These are phyloP conservation scores for Marasmius sp. DNA, from an alignment of 1,284 basidiomycete genomes.

Conservation along the genomic window DNA sequence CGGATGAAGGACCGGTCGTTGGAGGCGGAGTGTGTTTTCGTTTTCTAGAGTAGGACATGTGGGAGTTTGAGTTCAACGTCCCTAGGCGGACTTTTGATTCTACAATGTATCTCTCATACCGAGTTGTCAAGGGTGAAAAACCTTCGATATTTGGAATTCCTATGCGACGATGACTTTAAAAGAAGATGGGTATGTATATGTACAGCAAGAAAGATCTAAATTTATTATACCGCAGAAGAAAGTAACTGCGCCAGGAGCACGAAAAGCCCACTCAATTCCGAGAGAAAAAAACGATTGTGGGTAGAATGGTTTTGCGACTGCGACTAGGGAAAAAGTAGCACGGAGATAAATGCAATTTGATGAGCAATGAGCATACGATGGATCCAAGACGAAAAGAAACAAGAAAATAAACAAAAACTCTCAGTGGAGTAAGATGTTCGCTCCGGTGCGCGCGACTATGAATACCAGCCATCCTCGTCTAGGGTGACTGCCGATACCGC, in stretches of 20 bases:
- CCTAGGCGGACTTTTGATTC: too few species aligned
- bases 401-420: too few species aligned
- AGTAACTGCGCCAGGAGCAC: background rate
- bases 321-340: too few species aligned
- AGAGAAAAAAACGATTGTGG: background rate
- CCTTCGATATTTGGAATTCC: too few species aligned
- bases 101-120: too few species aligned
- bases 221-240: background rate
- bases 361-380: too few species aligned
- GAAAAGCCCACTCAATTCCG: background rate
- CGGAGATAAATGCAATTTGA: too few species aligned
- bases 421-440: too few species aligned
- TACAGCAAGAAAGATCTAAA: background rate
- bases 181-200: background rate
- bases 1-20: background rate
- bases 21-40: background rate
- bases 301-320: too few species aligned
- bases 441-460: slow-evolving; percentile 29
- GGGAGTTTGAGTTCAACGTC: background rate
- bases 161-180: background rate
- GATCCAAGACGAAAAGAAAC: too few species aligned
- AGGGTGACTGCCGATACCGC: slow-evolving; percentile 68
- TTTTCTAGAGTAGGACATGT: background rate
- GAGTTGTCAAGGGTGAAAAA: too few species aligned
- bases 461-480: slow-evolving; percentile 76